These are phyloP conservation scores for Penicillium paxilli DNA, from an alignment of 495 filamentous ascomycete species.

Conservation along the genomic window DNA sequence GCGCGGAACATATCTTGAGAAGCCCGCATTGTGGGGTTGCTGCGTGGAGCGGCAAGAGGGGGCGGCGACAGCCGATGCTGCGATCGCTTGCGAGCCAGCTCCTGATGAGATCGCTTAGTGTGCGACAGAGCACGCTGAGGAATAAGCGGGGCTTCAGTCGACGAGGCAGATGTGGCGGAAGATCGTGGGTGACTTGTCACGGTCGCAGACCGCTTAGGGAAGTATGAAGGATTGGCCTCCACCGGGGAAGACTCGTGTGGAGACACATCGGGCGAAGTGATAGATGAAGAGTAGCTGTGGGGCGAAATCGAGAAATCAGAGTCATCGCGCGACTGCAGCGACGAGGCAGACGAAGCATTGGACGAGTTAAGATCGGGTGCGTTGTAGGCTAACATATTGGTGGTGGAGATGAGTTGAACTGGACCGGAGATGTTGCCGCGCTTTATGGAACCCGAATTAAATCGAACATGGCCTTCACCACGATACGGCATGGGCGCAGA, in stretches of 20 bases:
- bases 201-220: constrained; percentile 54
- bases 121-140: constrained; percentile 79
- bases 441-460: constrained; percentile 48
- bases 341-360: constrained; percentile 56
- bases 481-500: constrained; percentile 51
- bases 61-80: constrained; percentile 49
- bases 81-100: constrained; percentile 67
- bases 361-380: constrained; percentile 74
- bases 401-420: constrained; percentile 85
- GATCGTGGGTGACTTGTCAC: constrained; percentile 42
- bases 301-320: constrained; percentile 62
- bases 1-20: constrained; percentile 45
- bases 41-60: constrained; percentile 36
- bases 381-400: constrained; percentile 93
- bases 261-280: constrained; percentile 72
- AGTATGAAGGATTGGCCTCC: constrained; percentile 77
- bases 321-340: constrained; percentile 57
- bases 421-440: constrained; percentile 80
- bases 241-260: constrained; percentile 60
- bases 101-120: constrained; percentile 75
- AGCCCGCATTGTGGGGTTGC: constrained; percentile 35
- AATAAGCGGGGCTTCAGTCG: constrained; percentile 59
- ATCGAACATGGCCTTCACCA: constrained; percentile 45
- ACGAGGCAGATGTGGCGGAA: constrained; percentile 44
- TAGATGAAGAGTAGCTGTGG: constrained; percentile 56